A percentile compares a stretch with the other conserved stretches of the same genome.
Evolutionary conservation across 768 basidiomycete species (phyloP).

Genomic region (Cyclocybe aegerita): DNA sequence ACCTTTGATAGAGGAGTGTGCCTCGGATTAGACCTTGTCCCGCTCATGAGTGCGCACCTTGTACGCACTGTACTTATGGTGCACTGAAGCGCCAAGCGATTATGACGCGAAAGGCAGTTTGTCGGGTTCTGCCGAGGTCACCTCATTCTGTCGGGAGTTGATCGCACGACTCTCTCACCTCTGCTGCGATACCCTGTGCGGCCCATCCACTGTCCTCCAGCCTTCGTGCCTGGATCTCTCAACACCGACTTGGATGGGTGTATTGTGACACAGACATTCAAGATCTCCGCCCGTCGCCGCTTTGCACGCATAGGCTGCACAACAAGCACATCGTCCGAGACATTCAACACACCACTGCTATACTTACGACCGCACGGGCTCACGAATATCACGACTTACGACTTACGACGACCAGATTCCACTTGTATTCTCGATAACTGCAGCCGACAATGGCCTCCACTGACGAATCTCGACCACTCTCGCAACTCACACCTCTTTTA

Average conservation of each 20-base stretch:
- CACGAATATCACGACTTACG: constrained; percentile 9
- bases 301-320: constrained; percentile 22
- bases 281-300: constrained; percentile 1
- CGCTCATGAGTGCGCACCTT: too few relatives aligned
- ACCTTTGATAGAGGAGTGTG: too few relatives aligned
- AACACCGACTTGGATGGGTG: constrained; percentile 11
- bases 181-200: too few relatives aligned
- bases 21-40: too few relatives aligned
- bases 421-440: constrained; percentile 7
- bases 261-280: constrained; percentile 17
- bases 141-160: too few relatives aligned
- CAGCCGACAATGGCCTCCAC: constrained; percentile 10
- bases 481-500: constrained; percentile 40
- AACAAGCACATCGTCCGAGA: constrained; percentile 12
- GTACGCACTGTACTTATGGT: too few relatives aligned
- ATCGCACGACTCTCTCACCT: too few relatives aligned
- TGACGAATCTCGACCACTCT: not conserved
- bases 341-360: constrained; percentile 9
- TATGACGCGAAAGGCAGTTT: too few relatives aligned
- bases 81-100: too few relatives aligned
- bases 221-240: too few relatives aligned
- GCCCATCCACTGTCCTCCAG: too few relatives aligned
- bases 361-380: constrained; percentile 7
- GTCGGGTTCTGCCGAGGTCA: too few relatives aligned
- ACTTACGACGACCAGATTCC: constrained; percentile 13